phyloP scores from a whole-genome alignment of 768 basidiomycete species.

The Trametes cubensis region DNA sequence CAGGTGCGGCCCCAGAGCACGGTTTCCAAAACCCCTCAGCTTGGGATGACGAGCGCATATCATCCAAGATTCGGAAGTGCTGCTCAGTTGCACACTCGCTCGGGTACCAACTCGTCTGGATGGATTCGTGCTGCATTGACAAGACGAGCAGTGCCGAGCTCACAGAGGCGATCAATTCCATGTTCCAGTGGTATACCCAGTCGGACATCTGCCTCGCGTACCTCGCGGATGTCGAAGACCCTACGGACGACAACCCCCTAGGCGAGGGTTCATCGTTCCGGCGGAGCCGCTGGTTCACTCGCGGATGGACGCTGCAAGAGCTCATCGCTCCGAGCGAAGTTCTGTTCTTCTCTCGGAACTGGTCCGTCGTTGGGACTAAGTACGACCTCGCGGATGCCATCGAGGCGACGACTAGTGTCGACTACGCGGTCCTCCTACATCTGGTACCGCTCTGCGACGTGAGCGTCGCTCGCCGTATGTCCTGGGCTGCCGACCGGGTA shows the following conservation, averaged over 20 bases:
- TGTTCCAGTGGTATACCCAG: background rate
- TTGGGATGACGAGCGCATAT: background rate
- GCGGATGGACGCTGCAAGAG: constrained; percentile 6
- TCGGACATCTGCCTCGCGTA: background rate
- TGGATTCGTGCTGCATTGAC: constrained; percentile 18
- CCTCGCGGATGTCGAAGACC: background rate
- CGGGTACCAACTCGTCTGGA: constrained; percentile 5
- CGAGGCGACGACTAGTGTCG: background rate
- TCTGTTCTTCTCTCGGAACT: background rate
- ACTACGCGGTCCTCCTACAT: background rate
- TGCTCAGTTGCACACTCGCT: background rate
- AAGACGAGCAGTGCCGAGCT: constrained; percentile 15
- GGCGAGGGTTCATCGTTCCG: background rate
- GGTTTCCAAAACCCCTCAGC: no score
- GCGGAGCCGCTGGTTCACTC: background rate
- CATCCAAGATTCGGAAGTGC: background rate
- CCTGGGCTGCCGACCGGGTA: background rate
- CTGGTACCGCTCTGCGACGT: background rate
- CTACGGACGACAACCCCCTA: background rate
- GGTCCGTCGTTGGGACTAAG: constrained; percentile 6
- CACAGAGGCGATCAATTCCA: constrained; percentile 4
- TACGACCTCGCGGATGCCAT: background rate
- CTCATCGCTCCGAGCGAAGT: background rate
- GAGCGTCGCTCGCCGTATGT: constrained; percentile 12
- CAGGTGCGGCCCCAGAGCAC: no score